Base-by-base conservation (phyloP, 208 protist genomes). In the Wallacemonas collosoma region DNA sequence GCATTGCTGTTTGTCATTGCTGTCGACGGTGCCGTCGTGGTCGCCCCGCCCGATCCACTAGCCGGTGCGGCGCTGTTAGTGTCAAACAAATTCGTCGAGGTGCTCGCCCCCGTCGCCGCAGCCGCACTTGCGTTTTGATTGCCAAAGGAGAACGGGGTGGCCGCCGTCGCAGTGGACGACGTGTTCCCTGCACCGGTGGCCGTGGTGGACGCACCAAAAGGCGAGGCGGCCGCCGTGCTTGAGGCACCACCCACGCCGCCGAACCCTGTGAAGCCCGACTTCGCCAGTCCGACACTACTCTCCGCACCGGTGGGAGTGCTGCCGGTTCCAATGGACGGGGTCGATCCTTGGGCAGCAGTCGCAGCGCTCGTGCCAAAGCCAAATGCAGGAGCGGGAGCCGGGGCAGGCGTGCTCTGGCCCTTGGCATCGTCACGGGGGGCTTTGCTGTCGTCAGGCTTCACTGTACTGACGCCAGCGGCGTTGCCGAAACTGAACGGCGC, bases 401-500 rank as follows among this genome's bases (percentile, higher is more conserved):
- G 11, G 47, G 47, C 47, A 51, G 47, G 47, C 47, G 47, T 51
- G 47, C 11, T 8, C 7, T 15, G 47, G 1, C 47, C 47, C 14
- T 51, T 51, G 47, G 47, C 47, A 51, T 14, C 47, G 47, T 51
- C 14, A 15, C 11, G 47, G 7, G 47, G 47, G 11, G 7, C 11
- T 51, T 6, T 17, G 54, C 35, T 58, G 54, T 17, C 35, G 54
- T 8, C 54, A 17, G 15, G 6, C 6, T 17, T 51, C 11, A 14
- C 47, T 15, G 47, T 15, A 0, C 15, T 35, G 54, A 1, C 15
- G n/a, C 15, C 54, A 58, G 9, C 17, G 54, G 54, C 6, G 54
- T 9, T 35, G n/a, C 54, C 54, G 54, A 58, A 58, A 17, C 54
- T 58, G 54, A 58, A 58, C 54, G 54, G 6, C 6, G 54, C 54